phyloP scores from a whole-genome alignment of 2,329 filamentous ascomycete genomes.

The Neofusicoccum parvum region DNA sequence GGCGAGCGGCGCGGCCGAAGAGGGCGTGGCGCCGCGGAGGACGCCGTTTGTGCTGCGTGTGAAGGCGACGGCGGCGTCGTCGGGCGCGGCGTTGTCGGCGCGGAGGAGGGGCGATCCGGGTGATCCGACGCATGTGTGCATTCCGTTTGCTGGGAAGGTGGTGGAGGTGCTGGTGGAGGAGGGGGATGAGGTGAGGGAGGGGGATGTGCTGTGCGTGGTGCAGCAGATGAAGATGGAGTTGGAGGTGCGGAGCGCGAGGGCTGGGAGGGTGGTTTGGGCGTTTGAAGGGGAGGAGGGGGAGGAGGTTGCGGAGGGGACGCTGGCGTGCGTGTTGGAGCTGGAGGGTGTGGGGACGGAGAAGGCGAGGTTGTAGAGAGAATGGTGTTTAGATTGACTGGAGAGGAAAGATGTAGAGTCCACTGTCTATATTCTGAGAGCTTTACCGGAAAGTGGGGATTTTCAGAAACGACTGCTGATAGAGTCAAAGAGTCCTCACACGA shows the following conservation, averaged over 20 bases:
- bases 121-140: slow-evolving; percentile 55
- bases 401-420: not conserved
- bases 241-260: slow-evolving; percentile 57
- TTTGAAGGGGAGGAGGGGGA: slow-evolving; percentile 57
- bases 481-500: too few species aligned
- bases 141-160: slow-evolving; percentile 62
- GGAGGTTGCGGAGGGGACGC: slow-evolving; percentile 59
- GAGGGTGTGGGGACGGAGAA: slow-evolving; percentile 19
- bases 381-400: too few species aligned
- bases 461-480: too few species aligned
- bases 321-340: slow-evolving; percentile 53
- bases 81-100: slow-evolving; percentile 40
- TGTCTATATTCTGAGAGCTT: not conserved
- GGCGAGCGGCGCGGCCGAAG: not conserved
- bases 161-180: slow-evolving; percentile 61
- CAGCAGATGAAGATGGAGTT: slow-evolving; percentile 72
- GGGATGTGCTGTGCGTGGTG: slow-evolving; percentile 60
- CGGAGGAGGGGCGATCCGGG: slow-evolving; percentile 54
- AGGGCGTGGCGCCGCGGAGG: slow-evolving; percentile 31
- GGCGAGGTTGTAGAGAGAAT: not conserved
- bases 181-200: slow-evolving; percentile 56
- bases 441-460: too few species aligned
- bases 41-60: slow-evolving; percentile 50
- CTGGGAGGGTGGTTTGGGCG: slow-evolving; percentile 55
- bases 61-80: slow-evolving; percentile 46